Evolutionary conservation across 352 stramenopile genomes (phyloP).

Genomic region (Phytophthora aleatoria): DNA sequence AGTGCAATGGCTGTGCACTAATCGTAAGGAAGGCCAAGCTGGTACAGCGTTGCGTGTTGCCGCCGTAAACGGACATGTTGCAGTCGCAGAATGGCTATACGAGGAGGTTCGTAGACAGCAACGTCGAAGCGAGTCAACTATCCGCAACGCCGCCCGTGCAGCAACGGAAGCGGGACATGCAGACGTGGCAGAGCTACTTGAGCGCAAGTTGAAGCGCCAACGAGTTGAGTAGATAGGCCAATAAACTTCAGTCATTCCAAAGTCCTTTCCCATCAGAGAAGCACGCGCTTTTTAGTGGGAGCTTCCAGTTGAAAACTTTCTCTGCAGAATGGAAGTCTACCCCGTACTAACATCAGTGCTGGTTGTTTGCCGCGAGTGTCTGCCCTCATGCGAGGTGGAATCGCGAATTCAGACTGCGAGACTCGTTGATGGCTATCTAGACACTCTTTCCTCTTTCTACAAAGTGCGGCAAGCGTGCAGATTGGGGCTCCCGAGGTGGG

Average conservation of each 20-base stretch:
- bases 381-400: constrained; percentile 1
- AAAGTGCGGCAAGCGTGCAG: constrained; percentile 14
- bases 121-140: constrained; percentile 19
- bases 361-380: constrained; percentile 18
- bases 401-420: background rate
- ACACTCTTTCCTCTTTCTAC: constrained; percentile 17
- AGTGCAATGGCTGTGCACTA: constrained; percentile 14
- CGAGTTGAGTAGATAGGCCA: constrained; percentile 11
- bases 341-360: constrained; percentile 14
- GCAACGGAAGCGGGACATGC: constrained; percentile 17
- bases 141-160: constrained; percentile 13
- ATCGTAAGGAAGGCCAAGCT: constrained; percentile 21
- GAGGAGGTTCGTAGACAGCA: constrained; percentile 12
- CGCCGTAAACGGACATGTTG: constrained; percentile 15
- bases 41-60: constrained; percentile 10
- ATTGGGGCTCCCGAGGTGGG: constrained; percentile 2
- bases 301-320: constrained; percentile 16
- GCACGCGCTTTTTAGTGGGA: background rate
- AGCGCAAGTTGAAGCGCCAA: constrained; percentile 25
- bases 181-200: constrained; percentile 14
- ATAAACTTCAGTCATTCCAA: background rate
- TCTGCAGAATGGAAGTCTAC: constrained; percentile 2
- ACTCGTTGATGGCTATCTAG: constrained; percentile 8
- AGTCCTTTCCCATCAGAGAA: constrained; percentile 16
- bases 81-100: constrained; percentile 15